Base-by-base conservation (phyloP, 306 rosid genomes). In the Morella rubra region DNA sequence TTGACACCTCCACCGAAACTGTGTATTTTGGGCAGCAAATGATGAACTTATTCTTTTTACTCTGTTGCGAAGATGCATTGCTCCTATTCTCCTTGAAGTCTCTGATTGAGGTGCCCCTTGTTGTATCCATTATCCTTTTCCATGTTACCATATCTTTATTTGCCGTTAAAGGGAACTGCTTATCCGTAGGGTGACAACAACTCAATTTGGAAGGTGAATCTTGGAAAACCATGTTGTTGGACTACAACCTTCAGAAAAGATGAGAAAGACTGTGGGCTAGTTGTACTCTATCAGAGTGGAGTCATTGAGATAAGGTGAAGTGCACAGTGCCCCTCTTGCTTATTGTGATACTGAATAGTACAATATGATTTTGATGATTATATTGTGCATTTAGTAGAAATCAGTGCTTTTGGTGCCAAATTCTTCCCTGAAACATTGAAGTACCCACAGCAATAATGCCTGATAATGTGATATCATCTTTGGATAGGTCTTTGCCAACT, bases 231-330 rank as follows among this genome's bases (percentile, higher is more conserved):
- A 68, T 93, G 94, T 79, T 84, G 90, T 84, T 93, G 97, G 98
- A 89, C 96, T 58, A 75, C 90, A 60, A 83, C 73, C 60, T 80
- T 91, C 18, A 86, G 82, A 86, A 90, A 89, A 88, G 83, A 86
- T 64, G 93, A 85, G 78, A 87, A 85, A 76, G 89, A 89, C 53
- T 75, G 78, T 81, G 87, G 86, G 22, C 76, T 91, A 73, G 80
- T 81, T 80, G 80, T 90, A 69, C 87, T 93, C 50, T 90, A 90
- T 85, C 93, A 80, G 72, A 87, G 86, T 73, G 94, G 98, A 77
- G 88, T 66, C 80, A 85, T 93, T 80, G 97, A 93, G 82, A 81
- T 90, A 84, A 93, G 98, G 98, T 91, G 82, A 81, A 83, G 68
- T 74, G 79, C 82, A 70, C 27, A 72, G 53, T 80, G 37, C 61